Conservation (phyloP, 2,329 filamentous ascomycete genomes). For the Parafenestella ontariensis region DNA sequence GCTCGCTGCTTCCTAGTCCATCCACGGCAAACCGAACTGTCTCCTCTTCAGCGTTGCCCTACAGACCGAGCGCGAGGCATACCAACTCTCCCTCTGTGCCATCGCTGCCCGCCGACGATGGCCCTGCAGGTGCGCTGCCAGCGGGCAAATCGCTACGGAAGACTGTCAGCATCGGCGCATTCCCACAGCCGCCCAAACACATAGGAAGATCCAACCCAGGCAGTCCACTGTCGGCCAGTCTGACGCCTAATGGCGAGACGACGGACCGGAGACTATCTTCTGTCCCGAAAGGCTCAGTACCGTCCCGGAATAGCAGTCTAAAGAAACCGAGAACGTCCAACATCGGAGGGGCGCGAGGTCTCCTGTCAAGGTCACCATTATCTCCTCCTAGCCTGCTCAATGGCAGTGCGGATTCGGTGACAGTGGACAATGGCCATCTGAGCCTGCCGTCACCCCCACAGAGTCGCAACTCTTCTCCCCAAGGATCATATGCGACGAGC, state of each 20-base stretch:
- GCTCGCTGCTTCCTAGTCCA: constrained; percentile 39
- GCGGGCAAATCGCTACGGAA: constrained; percentile 76
- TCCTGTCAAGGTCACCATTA: constrained; percentile 52
- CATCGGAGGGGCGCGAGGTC: constrained; percentile 38
- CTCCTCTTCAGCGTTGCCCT: constrained; percentile 43
- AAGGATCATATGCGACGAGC: constrained; percentile 88
- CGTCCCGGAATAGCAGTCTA: constrained; percentile 45
- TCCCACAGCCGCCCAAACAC: constrained; percentile 85
- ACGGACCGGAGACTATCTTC: constrained; percentile 42
- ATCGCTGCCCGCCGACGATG: constrained; percentile 52
- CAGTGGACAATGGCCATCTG: constrained; percentile 69
- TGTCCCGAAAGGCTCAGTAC: constrained; percentile 35
- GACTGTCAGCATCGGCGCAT: constrained; percentile 90
- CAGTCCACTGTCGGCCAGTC: constrained; percentile 57
- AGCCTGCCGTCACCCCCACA: constrained; percentile 83
- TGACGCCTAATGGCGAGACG: constrained; percentile 51
- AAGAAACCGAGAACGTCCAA: constrained; percentile 58
- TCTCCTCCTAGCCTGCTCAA: constrained; percentile 76
- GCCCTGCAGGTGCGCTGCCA: constrained; percentile 42
- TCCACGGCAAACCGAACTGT: constrained; percentile 34
- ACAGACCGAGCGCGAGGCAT: constrained; percentile 35
- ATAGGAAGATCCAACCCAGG: constrained; percentile 60
- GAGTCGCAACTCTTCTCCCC: constrained; percentile 88
- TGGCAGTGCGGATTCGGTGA: constrained; percentile 77
- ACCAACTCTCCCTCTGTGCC: constrained; percentile 55